A percentile compares a stretch with the other conserved stretches of the same genome.
phyloP scores from a whole-genome alignment of 2,329 filamentous ascomycete species.

The Exophiala mesophila region DNA sequence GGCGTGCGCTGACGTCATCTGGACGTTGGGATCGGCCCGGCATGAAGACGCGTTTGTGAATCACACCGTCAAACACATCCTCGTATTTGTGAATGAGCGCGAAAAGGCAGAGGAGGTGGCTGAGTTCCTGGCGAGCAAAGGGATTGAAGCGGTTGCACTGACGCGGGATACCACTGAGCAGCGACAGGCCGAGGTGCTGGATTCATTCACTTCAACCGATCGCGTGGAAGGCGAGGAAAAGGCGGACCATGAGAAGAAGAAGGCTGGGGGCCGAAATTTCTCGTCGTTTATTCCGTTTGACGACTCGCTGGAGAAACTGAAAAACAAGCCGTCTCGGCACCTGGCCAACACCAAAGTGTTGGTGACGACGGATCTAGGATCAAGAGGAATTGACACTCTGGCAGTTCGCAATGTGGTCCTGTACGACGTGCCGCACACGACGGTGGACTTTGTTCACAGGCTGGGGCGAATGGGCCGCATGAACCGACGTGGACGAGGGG shows the following conservation, averaged over 20 bases:
- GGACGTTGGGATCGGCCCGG: constrained; percentile 79
- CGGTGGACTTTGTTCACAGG: constrained; percentile 96
- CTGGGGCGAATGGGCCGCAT: constrained; percentile 88
- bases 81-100: constrained; percentile 96
- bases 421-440: constrained; percentile 96
- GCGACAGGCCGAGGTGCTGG: constrained; percentile 70
- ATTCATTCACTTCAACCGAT: constrained; percentile 59
- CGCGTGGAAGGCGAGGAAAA: constrained; percentile 21
- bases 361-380: constrained; percentile 89
- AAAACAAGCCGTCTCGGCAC: constrained; percentile 39
- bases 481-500: constrained; percentile 80
- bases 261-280: constrained; percentile 1
- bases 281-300: constrained; percentile 22
- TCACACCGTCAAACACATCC: constrained; percentile 65
- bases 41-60: constrained; percentile 53
- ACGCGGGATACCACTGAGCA: constrained; percentile 77
- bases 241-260: constrained; percentile 10
- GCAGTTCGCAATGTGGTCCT: constrained; percentile 86
- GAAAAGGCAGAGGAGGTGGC: constrained; percentile 80
- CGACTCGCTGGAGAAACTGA: background rate
- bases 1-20: constrained; percentile 91
- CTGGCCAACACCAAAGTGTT: constrained; percentile 81
- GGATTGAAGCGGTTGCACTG: constrained; percentile 80
- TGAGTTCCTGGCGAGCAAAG: constrained; percentile 72
- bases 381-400: constrained; percentile 87